Conservation (phyloP, 2,329 filamentous ascomycete species). For the Aureobasidium sp. region DNA sequence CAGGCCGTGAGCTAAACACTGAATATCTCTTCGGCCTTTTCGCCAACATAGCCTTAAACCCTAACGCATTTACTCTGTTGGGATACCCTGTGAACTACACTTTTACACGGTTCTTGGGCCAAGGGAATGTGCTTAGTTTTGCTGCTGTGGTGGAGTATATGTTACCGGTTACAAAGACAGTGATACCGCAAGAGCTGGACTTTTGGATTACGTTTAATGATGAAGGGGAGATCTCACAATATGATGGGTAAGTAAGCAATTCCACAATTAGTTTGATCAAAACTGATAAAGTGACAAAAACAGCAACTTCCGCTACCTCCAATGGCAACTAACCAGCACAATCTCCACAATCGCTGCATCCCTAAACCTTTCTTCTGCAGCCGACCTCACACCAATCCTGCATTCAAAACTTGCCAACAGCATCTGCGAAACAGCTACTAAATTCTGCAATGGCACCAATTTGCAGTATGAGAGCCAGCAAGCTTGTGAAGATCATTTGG, state of each 20-base stretch:
- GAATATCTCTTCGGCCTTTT: not conserved
- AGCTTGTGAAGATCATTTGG: too few relatives aligned
- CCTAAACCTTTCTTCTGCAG: not conserved
- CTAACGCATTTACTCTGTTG: not conserved
- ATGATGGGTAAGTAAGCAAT: not conserved
- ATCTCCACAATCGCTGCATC: not conserved
- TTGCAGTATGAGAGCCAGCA: too few relatives aligned
- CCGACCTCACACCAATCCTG: not conserved
- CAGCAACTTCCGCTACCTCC: not conserved
- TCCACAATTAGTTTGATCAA: too few relatives aligned
- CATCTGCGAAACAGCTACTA: too few relatives aligned
- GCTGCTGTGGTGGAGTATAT: not conserved
- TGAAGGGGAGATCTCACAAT: not conserved
- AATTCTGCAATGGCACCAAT: too few relatives aligned
- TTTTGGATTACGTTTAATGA: not conserved
- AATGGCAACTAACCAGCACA: not conserved
- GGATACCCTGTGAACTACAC: not conserved
- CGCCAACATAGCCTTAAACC: conserved; percentile 2
- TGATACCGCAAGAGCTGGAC: not conserved
- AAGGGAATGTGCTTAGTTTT: not conserved
- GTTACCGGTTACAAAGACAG: not conserved
- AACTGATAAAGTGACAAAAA: too few relatives aligned
- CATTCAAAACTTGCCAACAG: not conserved
- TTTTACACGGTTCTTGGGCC: not conserved
- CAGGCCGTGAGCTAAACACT: not conserved